Conservation (phyloP, 129 eudicot genomes). For the Flaveria linearis region DNA sequence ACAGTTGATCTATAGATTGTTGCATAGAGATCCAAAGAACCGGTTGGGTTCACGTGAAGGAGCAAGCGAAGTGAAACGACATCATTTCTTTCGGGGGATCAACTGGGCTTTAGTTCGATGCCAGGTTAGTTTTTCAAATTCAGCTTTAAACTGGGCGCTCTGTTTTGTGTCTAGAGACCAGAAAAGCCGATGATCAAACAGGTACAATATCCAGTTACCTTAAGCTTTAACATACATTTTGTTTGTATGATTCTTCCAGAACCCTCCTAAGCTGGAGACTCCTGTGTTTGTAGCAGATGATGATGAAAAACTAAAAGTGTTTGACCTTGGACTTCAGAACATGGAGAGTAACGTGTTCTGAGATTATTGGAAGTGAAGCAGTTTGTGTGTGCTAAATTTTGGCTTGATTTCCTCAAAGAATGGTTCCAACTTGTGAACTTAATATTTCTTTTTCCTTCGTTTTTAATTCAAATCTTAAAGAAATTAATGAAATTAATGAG, state of each 20-base stretch:
- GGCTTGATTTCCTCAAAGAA: slow-evolving; percentile 4
- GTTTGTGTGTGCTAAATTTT: background rate
- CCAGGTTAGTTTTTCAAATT: slow-evolving; percentile 45
- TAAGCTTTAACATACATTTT: slow-evolving; percentile 11
- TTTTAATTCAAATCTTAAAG: background rate
- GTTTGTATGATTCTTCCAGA: slow-evolving; percentile 48
- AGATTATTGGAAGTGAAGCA: slow-evolving; percentile 23
- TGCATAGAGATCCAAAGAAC: slow-evolving; percentile 90
- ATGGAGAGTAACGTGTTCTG: slow-evolving; percentile 80
- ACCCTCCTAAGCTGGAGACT: slow-evolving; percentile 77
- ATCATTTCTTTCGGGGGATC: slow-evolving; percentile 83
- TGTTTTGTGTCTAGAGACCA: too few relatives aligned
- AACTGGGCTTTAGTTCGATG: slow-evolving; percentile 96
- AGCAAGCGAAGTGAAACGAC: slow-evolving; percentile 84
- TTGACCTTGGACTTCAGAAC: slow-evolving; percentile 72
- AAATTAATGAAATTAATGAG: background rate
- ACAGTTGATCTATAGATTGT: slow-evolving; percentile 75
- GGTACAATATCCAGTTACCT: background rate
- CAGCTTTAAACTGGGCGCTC: too few relatives aligned
- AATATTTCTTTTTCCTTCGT: background rate
- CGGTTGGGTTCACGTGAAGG: slow-evolving; percentile 94
- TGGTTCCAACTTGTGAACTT: slow-evolving; percentile 15
- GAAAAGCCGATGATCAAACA: background rate
- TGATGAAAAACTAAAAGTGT: slow-evolving; percentile 52
- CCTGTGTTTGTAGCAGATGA: slow-evolving; percentile 53